phyloP scores from a whole-genome alignment of 176 grass and related monocot species.

The Tuctoria greenei region DNA sequence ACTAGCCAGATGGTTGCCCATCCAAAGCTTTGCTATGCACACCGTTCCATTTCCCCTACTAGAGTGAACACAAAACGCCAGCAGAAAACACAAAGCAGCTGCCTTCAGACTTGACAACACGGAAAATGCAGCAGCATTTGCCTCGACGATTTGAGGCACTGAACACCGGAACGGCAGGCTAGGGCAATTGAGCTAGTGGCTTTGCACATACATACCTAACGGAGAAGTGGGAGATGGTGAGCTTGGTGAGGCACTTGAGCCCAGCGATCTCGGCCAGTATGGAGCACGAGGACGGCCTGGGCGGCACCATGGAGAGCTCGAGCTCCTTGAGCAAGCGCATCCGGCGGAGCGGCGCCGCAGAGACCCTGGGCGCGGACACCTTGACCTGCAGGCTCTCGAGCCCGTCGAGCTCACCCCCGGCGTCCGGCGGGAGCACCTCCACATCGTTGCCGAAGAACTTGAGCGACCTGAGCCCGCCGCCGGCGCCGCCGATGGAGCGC shows the following conservation, averaged over 20 bases:
- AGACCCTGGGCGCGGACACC: constrained; percentile 74
- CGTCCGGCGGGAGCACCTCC: constrained; percentile 80
- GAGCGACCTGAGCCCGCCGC: constrained; percentile 58
- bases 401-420: constrained; percentile 50
- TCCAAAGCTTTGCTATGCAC: not conserved
- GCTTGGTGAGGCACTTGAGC: constrained; percentile 73
- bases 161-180: not conserved
- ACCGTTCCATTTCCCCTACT: constrained; percentile 7
- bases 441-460: constrained; percentile 97
- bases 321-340: constrained; percentile 79
- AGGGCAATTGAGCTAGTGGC: not conserved
- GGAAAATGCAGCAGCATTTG: not conserved
- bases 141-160: not conserved
- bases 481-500: constrained; percentile 47
- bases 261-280: constrained; percentile 67
- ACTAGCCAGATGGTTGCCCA: not conserved
- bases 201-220: constrained; percentile 47
- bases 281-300: constrained; percentile 67
- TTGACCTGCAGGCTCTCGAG: constrained; percentile 82
- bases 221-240: constrained; percentile 83
- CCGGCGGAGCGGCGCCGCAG: constrained; percentile 53
- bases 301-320: constrained; percentile 74
- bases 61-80: not conserved
- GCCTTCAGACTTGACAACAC: not conserved
- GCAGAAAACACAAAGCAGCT: not conserved